phyloP scores from a whole-genome alignment of 208 protist genomes.

The Leishmania guyanensis region DNA sequence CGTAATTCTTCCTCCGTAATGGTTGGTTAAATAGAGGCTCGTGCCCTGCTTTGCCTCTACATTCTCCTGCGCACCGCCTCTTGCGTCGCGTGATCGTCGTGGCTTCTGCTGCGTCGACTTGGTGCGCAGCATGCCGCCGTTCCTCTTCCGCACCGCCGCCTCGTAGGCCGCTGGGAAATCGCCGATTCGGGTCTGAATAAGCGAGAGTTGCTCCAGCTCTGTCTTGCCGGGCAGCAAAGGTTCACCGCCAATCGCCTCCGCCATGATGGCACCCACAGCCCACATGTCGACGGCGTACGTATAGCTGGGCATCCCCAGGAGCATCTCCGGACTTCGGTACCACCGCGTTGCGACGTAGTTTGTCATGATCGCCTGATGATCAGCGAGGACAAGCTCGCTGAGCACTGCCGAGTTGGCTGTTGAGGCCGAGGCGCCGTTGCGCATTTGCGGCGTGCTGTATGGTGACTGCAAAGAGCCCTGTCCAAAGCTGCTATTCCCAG shows the following conservation, averaged over 20 bases:
- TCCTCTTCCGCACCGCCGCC: conserved; percentile 47
- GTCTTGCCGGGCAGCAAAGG: conserved; percentile 87
- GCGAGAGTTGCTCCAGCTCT: conserved; percentile 82
- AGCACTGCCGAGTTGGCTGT: conserved; percentile 21
- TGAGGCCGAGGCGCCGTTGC: not conserved
- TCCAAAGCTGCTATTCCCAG: not conserved
- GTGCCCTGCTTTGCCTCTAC: conserved; percentile 1
- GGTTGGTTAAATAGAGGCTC: conserved; percentile 38
- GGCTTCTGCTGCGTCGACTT: not conserved
- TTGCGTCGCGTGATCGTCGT: not conserved
- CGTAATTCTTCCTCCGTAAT: conserved; percentile 40
- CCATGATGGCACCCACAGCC: conserved; percentile 92
- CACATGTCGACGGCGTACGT: conserved; percentile 88
- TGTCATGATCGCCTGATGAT: conserved; percentile 62
- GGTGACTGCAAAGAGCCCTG: not conserved
- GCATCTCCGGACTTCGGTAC: conserved; percentile 94
- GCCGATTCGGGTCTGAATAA: conserved; percentile 82
- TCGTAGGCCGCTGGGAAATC: conserved; percentile 52
- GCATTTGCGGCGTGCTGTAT: not conserved
- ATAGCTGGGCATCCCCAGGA: conserved; percentile 83
- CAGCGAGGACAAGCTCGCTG: conserved; percentile 48
- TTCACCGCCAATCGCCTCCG: conserved; percentile 77
- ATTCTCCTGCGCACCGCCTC: not conserved
- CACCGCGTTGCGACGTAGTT: conserved; percentile 93
- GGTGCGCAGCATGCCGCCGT: conserved; percentile 35